Conservation (phyloP, 2,329 filamentous ascomycete genomes). For the Neonectria ditissima region DNA sequence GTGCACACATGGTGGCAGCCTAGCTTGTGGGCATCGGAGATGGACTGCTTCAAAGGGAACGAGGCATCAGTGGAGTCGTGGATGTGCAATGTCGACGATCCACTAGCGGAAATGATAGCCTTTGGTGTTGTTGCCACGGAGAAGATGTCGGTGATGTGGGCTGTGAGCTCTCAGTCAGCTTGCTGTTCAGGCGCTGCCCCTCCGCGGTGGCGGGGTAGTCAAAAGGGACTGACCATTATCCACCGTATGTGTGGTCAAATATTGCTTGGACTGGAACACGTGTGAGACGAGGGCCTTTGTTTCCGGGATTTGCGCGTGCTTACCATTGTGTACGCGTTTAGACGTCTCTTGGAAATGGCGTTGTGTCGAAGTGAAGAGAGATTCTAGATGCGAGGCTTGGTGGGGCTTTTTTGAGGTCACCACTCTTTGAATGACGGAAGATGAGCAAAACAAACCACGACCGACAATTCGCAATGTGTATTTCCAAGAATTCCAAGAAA, state of each 20-base stretch:
- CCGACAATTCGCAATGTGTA: not conserved
- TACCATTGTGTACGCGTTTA: conserved; percentile 43
- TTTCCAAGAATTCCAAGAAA: not conserved
- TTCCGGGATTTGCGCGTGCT: conserved; percentile 9
- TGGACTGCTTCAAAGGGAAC: conserved; percentile 82
- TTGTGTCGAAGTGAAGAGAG: conserved; percentile 44
- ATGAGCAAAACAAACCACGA: conserved; percentile 1
- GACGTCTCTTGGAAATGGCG: conserved; percentile 34
- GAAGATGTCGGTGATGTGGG: conserved; percentile 87
- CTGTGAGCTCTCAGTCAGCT: conserved; percentile 57
- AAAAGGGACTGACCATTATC: conserved; percentile 74
- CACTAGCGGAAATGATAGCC: conserved; percentile 84
- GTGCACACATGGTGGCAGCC: conserved; percentile 92
- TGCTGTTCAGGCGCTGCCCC: conserved; percentile 28
- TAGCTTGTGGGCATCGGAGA: conserved; percentile 83
- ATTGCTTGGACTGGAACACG: conserved; percentile 88
- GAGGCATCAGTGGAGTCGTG: conserved; percentile 78
- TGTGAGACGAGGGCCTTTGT: conserved; percentile 12
- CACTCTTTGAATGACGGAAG: not conserved
- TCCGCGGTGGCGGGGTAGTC: conserved; percentile 47
- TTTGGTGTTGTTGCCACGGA: conserved; percentile 80
- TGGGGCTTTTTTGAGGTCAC: conserved; percentile 25
- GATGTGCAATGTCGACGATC: conserved; percentile 83
- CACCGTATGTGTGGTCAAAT: conserved; percentile 90
- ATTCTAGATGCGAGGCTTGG: conserved; percentile 28